These are phyloP conservation scores for Podaxis rugospora DNA, from an alignment of 768 basidiomycete genomes.

Conservation along the genomic window DNA sequence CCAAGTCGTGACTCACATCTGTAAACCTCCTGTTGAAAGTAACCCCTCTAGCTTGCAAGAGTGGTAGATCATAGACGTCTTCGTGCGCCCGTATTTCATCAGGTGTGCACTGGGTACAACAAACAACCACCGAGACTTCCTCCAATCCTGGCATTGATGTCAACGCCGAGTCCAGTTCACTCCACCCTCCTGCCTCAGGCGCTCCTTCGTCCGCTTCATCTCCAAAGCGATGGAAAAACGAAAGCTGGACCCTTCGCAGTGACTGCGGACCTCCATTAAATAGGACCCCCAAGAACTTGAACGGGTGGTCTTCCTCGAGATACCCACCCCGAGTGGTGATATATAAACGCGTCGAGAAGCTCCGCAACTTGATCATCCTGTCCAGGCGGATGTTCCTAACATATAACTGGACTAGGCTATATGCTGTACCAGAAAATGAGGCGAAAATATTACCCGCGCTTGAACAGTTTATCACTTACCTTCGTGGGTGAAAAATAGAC, in stretches of 20 bases:
- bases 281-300: not conserved
- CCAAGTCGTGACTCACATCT: not conserved
- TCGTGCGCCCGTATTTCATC: not conserved
- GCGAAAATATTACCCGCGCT: not conserved
- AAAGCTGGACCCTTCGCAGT: not conserved
- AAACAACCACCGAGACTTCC: conserved; percentile 4
- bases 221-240: conserved; percentile 8
- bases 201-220: not conserved
- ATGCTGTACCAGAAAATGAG: not conserved
- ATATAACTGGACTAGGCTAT: not conserved
- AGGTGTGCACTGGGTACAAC: conserved; percentile 7
- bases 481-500: conserved; percentile 4
- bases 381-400: not conserved
- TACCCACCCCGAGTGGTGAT: conserved; percentile 3
- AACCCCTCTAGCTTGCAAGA: not conserved
- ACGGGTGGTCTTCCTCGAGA: conserved; percentile 3
- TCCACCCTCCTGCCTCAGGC: conserved; percentile 5
- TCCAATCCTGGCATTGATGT: not conserved
- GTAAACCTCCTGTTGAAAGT: not conserved
- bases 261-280: not conserved
- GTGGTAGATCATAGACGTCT: conserved; percentile 2
- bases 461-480: not conserved
- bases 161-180: conserved; percentile 1
- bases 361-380: not conserved
- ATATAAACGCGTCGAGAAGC: conserved; percentile 9